Base-by-base conservation (phyloP, 148 eudicot genomes). In the Chenopodium album region DNA sequence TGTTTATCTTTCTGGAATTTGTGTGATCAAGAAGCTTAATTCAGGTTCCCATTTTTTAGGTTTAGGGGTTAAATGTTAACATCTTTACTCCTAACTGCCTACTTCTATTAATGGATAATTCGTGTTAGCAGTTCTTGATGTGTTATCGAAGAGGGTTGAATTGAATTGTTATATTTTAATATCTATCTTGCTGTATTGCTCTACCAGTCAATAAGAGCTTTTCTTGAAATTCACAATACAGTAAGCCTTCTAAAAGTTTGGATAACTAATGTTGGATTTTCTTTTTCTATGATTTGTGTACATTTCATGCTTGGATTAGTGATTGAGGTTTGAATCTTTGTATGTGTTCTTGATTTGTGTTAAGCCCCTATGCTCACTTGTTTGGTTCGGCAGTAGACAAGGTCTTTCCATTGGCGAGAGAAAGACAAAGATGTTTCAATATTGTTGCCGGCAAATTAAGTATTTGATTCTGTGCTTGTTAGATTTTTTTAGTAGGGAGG, bases 51-150 rank as follows among this genome's bases (percentile, higher is more conserved):
- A 64, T 78, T 60, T 48, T 5, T 46, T 22, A 75, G 78, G 70
- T 37, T 75, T 79, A 54, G 76, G 82, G 82, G 41, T 79, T 67
- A 59, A 60, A 10, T 47, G 44, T 82, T 28, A 48, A 26, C 12
- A 44, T 78, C 66, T 59, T 63, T 37, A 22, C 62, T 44, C 5
- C 10, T 10, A 28, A 28, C 29, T 63, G 71, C 44, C 9, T 22
- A 59, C 13, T 9, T 71, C 26, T 5, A 50, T 13, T 28, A 31
- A 46, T 56, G 22, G 63, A 6, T 9, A 11, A 47, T 14, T 76
- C 22, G 17, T 46, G 41, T 48, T 48, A 14, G 9, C 10, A 1
- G 66, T 62, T 62, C 12, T 62, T n/a, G 66, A 22, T 78, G 47
- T 47, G 4, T 47, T 65, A 56, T 78, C 47, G 60, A 65, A 17